phyloP scores from a whole-genome alignment of 2,329 filamentous ascomycete species.

The Trichoderma hamatum region DNA sequence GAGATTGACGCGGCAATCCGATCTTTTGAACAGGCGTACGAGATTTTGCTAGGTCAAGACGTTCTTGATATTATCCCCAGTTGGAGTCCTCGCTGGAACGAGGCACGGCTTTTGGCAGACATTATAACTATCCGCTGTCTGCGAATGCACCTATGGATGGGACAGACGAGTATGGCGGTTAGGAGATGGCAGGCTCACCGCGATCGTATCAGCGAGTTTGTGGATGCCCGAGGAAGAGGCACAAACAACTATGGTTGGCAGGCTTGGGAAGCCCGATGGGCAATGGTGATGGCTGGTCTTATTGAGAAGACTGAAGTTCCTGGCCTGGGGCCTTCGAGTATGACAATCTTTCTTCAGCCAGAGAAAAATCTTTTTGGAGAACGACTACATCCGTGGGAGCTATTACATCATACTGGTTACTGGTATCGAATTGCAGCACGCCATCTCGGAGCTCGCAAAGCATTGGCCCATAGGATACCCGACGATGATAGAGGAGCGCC shows the following conservation, averaged over 20 bases:
- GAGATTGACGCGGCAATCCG: constrained; percentile 87
- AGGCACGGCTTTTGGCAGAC: constrained; percentile 87
- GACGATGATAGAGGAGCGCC: constrained; percentile 60
- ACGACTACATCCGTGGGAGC: constrained; percentile 63
- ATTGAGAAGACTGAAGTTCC: constrained; percentile 58
- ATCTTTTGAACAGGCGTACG: constrained; percentile 86
- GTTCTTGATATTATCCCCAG: constrained; percentile 85
- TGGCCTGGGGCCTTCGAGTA: constrained; percentile 51
- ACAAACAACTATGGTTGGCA: constrained; percentile 90
- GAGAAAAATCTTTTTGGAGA: constrained; percentile 63
- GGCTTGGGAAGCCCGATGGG: constrained; percentile 84
- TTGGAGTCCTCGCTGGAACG: constrained; percentile 89
- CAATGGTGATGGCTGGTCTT: constrained; percentile 63
- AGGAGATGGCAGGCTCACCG: constrained; percentile 80
- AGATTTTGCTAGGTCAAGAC: constrained; percentile 78
- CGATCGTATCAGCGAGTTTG: constrained; percentile 71
- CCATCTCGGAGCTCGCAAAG: constrained; percentile 58
- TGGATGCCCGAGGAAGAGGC: constrained; percentile 82
- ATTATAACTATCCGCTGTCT: constrained; percentile 77
- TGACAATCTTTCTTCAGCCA: constrained; percentile 54
- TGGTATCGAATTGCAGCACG: constrained; percentile 65
- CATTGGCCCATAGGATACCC: constrained; percentile 58
- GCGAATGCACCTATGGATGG: constrained; percentile 79
- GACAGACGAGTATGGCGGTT: constrained; percentile 76
- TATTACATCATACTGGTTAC: constrained; percentile 67